phyloP scores from a whole-genome alignment of 345 rosid genomes.

The Populus davidiana region DNA sequence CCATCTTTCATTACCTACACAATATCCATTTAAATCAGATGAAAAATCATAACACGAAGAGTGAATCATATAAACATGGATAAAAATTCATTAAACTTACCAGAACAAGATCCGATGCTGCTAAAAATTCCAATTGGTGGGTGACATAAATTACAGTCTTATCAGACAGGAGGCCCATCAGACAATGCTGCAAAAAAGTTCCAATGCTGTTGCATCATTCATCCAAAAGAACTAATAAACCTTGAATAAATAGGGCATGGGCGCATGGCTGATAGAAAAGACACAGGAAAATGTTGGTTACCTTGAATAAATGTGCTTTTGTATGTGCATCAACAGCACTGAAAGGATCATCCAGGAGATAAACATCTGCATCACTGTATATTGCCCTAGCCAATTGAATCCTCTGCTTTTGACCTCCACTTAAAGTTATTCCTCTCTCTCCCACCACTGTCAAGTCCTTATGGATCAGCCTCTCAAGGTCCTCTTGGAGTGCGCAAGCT shows the following conservation, averaged over 20 bases:
- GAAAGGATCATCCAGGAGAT: too few species aligned
- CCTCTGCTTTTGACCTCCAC: neutral
- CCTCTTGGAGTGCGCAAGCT: conserved; percentile 56
- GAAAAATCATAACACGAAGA: too few species aligned
- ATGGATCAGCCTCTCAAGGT: conserved; percentile 29
- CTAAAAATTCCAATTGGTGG: conserved; percentile 56
- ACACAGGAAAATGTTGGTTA: neutral
- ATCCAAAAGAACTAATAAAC: too few species aligned
- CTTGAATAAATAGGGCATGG: neutral
- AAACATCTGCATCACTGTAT: too few species aligned
- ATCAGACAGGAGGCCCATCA: conserved; percentile 38
- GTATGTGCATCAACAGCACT: neutral
- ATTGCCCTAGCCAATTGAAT: too few species aligned
- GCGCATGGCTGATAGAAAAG: neutral
- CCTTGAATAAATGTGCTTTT: neutral
- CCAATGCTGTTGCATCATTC: too few species aligned
- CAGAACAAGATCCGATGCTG: conserved; percentile 42
- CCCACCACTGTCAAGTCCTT: neutral
- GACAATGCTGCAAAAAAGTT: conserved; percentile 44
- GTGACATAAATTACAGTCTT: conserved; percentile 58
- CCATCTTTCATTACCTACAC: too few species aligned
- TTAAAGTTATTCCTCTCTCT: neutral
- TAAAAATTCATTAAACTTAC: too few species aligned
- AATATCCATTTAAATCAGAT: too few species aligned
- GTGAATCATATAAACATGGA: too few species aligned